A percentile compares a stretch with the other conserved stretches of the same genome.
Conservation (phyloP, 225 moss, liverwort and hornwort genomes). For the Neckera pumila region DNA sequence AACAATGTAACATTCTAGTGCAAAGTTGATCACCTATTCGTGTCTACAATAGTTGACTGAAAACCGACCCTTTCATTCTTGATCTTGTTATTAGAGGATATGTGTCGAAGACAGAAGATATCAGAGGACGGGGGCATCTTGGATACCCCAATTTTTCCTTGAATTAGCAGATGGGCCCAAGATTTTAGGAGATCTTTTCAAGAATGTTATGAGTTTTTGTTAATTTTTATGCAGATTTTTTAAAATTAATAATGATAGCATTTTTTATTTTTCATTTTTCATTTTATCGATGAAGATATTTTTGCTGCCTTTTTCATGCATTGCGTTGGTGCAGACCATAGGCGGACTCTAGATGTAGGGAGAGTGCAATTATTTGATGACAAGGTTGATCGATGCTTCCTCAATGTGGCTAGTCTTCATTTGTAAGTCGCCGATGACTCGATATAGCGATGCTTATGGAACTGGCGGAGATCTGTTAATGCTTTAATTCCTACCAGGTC, state of each 20-base stretch:
- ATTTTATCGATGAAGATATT: background rate
- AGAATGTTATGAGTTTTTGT: background rate
- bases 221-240: background rate
- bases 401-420: slow-evolving; percentile 88
- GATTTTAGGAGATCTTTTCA: background rate
- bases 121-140: background rate
- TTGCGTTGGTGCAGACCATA: slow-evolving; percentile 39
- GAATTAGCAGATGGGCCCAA: background rate
- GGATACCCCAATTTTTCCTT: background rate
- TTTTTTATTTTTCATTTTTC: background rate
- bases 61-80: background rate
- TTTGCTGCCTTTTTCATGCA: background rate
- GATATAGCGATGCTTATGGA: background rate
- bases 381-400: slow-evolving; percentile 57
- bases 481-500: background rate
- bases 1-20: background rate
- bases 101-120: background rate
- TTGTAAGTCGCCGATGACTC: slow-evolving; percentile 30
- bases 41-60: background rate
- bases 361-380: slow-evolving; percentile 52
- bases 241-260: background rate
- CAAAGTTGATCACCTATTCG: background rate
- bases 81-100: background rate
- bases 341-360: slow-evolving; percentile 70
- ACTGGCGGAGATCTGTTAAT: background rate